phyloP scores from a whole-genome alignment of 164 flowering plant genomes.

The Umbilicus rupestris region DNA sequence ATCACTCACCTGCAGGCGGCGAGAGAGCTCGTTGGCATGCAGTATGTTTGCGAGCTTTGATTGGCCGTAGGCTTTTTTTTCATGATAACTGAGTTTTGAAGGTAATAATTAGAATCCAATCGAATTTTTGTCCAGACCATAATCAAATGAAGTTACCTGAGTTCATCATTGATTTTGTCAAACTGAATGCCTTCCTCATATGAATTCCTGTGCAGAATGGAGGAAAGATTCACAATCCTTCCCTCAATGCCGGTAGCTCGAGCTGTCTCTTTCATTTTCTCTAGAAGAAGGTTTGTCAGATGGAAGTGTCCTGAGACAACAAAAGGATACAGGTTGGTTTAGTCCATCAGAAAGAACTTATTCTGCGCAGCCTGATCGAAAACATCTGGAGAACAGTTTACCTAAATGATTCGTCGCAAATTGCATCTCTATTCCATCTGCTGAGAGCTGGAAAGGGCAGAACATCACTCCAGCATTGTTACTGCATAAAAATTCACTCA shows the following conservation, averaged over 20 bases:
- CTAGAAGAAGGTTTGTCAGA: conserved; percentile 84
- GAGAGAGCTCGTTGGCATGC: conserved; percentile 83
- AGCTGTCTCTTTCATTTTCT: conserved; percentile 81
- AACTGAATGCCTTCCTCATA: conserved; percentile 61
- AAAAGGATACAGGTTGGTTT: background rate
- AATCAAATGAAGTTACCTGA: conserved; percentile 26
- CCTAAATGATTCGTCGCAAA: conserved; percentile 95
- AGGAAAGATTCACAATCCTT: conserved; percentile 84
- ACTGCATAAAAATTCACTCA: conserved; percentile 20
- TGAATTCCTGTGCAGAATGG: conserved; percentile 66
- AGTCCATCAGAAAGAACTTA: background rate
- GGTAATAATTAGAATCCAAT: background rate
- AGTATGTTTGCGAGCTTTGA: conserved; percentile 86
- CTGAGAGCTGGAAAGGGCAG: conserved; percentile 77
- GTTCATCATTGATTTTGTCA: conserved; percentile 44
- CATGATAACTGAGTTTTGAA: conserved; percentile 49
- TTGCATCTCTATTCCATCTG: conserved; percentile 81
- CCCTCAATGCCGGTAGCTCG: conserved; percentile 58
- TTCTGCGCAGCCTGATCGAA: background rate
- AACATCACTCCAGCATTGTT: conserved; percentile 97
- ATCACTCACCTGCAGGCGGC: conserved; percentile 52
- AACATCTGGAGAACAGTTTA: conserved; percentile 10
- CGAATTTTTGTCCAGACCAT: background rate
- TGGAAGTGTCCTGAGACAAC: conserved; percentile 64
- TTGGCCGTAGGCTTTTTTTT: conserved; percentile 90